Base-by-base conservation (phyloP, 1,139 yeast genomes). In the Zygotorulaspora mrakii region DNA sequence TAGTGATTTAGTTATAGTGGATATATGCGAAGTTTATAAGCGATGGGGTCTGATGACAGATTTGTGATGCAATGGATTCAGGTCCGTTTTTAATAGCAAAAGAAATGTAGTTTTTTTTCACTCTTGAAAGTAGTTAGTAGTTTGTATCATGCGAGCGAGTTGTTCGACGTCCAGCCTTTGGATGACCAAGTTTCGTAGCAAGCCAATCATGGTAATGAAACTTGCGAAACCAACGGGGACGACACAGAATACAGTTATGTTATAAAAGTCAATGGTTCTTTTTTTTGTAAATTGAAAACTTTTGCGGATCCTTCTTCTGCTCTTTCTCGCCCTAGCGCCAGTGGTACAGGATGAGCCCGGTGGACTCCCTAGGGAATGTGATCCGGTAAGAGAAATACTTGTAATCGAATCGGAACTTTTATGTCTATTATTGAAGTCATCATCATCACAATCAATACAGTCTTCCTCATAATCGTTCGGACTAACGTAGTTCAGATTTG, bases 161-260 rank as follows among this genome's bases (percentile, higher is more conserved):
- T 61, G 64, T 43, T 79, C 86, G 12, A 83, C 71, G 53, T 84
- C 95, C 42, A 85, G 66, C 43, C 95, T 72, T 35, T 87, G 70
- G 27, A 88, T 84, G 52, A 88, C 69, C 36, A 88, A 63, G 39
- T 87, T 77, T 47, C 96, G 68, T 21, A 88, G 66, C 35, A 89
- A 66, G 0, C 89, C 94, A 20, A 88, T 69, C 95, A 89, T 87
- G 4, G 97, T 88, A 18, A 89, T 66, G 55, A 91, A 91, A 54
- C 96, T 86, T 2, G 98, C 96, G 46, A 91, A 57, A 0, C 98
- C 98, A 17, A 91, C 89, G 0, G 98, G 98, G 4, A 91, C 96
- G 38, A 91, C 97, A 1, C 97, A 96, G 68, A 86, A 91, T 1
- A 91, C 96, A 1, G 85, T 89, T 35, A 91, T 84, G 52, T 85